Percentiles rank a stretch among this genome's conserved stretches.
Evolutionary conservation across 2,329 filamentous ascomycete genomes (phyloP).

Genomic region (Arthrinium puccinioides): DNA sequence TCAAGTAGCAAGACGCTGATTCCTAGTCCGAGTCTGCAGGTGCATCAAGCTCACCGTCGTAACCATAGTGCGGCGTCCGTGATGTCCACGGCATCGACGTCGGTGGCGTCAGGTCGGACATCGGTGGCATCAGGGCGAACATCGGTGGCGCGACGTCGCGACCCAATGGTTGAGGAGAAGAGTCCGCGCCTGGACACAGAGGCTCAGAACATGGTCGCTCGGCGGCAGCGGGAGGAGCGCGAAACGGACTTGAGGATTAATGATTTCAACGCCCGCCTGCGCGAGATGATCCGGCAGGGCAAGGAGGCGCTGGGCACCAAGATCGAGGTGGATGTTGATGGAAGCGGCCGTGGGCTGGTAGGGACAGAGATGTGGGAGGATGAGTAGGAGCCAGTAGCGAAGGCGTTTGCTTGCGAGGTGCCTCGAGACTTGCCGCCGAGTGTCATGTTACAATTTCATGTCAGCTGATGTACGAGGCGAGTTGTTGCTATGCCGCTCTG

Average conservation of each 20-base stretch:
- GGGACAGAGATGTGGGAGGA: conserved; percentile 31
- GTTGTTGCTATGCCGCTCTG: too few species aligned
- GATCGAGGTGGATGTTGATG: conserved; percentile 51
- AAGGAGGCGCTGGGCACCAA: conserved; percentile 76
- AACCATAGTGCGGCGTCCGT: conserved; percentile 37
- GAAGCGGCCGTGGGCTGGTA: conserved; percentile 6
- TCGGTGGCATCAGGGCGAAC: too few species aligned
- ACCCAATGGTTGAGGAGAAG: conserved; percentile 3
- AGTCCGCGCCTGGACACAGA: conserved; percentile 54
- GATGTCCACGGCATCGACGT: conserved; percentile 23
- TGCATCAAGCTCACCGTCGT: conserved; percentile 30
- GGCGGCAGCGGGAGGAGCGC: conserved; percentile 63
- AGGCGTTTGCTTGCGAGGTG: too few species aligned
- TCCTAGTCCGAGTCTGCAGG: conserved; percentile 18
- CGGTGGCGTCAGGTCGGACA: conserved; percentile 11
- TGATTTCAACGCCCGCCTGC: conserved; percentile 70
- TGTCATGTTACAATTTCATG: too few species aligned
- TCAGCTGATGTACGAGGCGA: too few species aligned
- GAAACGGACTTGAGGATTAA: conserved; percentile 74
- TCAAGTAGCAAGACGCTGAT: conserved; percentile 16
- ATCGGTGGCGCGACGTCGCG: conserved; percentile 7
- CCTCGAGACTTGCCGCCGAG: too few species aligned
- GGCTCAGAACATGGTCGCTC: conserved; percentile 66
- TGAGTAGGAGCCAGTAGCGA: too few species aligned
- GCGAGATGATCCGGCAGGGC: conserved; percentile 84